Percentiles rank a stretch among this genome's conserved stretches.
These are phyloP conservation scores for Cystofilobasidium ferigula DNA, from an alignment of 768 basidiomycete genomes.

Conservation along the genomic window DNA sequence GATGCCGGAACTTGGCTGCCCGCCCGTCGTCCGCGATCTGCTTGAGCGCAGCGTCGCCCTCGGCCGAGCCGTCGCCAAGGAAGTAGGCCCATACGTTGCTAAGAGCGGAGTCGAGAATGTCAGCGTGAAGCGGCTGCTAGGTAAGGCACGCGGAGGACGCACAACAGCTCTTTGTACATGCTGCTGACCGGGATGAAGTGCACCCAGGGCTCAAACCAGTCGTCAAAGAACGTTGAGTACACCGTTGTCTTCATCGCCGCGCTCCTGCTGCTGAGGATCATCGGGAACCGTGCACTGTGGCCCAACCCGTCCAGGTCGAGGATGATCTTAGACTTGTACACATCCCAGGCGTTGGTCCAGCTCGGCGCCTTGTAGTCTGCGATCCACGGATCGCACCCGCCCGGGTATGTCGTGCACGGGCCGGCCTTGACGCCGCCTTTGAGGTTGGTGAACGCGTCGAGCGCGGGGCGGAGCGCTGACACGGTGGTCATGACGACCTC, in stretches of 20 bases:
- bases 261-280: conserved; percentile 7
- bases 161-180: conserved; percentile 11
- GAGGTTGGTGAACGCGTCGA: conserved; percentile 8
- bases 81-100: conserved; percentile 16
- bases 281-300: neutral
- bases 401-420: conserved; percentile 10
- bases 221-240: neutral
- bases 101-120: too few relatives aligned
- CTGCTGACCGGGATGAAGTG: conserved; percentile 12
- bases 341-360: neutral
- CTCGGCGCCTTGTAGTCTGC: neutral
- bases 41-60: conserved; percentile 3
- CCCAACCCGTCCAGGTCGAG: conserved; percentile 15
- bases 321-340: neutral
- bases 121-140: neutral
- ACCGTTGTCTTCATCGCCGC: conserved; percentile 6
- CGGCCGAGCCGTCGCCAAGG: neutral
- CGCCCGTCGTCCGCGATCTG: neutral
- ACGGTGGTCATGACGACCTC: neutral
- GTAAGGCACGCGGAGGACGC: conserved; percentile 3
- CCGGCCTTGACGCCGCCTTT: too few relatives aligned
- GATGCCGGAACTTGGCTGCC: neutral
- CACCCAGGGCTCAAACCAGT: conserved; percentile 19
- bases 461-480: neutral
- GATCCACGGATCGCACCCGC: conserved; percentile 5